Percentiles rank a stretch among this genome's conserved stretches.
Evolutionary conservation across 2,329 filamentous ascomycete species (phyloP).

Genomic region (Colletotrichum shisoi): DNA sequence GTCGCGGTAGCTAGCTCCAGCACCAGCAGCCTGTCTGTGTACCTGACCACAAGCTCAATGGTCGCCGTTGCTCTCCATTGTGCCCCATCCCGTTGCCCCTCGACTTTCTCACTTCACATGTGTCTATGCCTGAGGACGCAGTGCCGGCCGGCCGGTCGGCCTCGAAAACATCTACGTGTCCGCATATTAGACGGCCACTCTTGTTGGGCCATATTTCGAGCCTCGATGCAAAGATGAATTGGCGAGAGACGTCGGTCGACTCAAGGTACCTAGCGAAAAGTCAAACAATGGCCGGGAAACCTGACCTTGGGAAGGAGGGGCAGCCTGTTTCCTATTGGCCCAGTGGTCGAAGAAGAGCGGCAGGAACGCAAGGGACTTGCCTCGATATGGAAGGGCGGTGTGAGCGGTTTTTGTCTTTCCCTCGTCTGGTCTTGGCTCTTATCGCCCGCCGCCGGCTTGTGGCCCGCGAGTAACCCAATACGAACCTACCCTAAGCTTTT

Average conservation of each 20-base stretch:
- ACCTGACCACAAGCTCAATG: not conserved
- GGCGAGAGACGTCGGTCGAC: not conserved
- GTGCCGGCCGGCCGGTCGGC: not conserved
- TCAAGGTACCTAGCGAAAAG: constrained; percentile 5
- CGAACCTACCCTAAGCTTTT: not conserved
- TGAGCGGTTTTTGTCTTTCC: not conserved
- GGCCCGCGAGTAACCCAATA: not conserved
- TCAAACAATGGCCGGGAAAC: constrained; percentile 18
- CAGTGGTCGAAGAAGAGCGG: constrained; percentile 6
- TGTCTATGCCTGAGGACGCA: constrained; percentile 11
- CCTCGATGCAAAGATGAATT: not conserved
- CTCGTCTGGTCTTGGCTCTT: not conserved
- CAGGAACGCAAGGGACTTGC: constrained; percentile 37
- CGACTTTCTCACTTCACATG: not conserved
- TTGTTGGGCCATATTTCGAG: not conserved
- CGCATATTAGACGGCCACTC: not conserved
- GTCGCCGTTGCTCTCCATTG: constrained; percentile 2
- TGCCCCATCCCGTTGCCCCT: not conserved
- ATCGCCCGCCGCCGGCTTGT: not conserved
- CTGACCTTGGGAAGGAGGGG: constrained; percentile 17
- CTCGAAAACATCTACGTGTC: not conserved
- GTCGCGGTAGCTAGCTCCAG: not conserved
- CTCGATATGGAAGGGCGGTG: constrained; percentile 39
- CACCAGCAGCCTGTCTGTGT: no score
- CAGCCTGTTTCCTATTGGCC: constrained; percentile 19